These are phyloP conservation scores for Colletotrichum endophyticum DNA, from an alignment of 2,329 filamentous ascomycete species.

Conservation along the genomic window DNA sequence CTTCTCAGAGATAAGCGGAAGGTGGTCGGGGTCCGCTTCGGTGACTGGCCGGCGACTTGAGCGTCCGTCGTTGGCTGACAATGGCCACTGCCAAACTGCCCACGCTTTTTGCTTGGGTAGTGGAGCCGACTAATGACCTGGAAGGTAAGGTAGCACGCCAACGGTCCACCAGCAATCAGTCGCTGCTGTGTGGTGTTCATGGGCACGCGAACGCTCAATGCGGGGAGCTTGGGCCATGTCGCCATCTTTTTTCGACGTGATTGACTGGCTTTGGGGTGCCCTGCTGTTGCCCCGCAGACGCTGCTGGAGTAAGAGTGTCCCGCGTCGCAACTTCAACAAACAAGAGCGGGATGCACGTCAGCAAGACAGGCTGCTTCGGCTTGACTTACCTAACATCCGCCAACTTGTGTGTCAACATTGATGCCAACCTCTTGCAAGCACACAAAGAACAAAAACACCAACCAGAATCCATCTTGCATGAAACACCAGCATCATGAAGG, in stretches of 20 bases:
- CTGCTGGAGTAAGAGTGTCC: background rate
- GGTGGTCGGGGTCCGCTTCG: slow-evolving; percentile 13
- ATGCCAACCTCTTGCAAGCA: background rate
- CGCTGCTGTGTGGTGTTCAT: background rate
- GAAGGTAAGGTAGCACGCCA: background rate
- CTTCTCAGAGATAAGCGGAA: slow-evolving; percentile 7
- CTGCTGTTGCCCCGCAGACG: background rate
- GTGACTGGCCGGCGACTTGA: slow-evolving; percentile 7
- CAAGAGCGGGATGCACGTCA: background rate
- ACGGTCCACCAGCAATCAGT: background rate
- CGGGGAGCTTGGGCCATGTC: slow-evolving; percentile 29
- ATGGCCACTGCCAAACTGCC: background rate
- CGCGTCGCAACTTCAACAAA: slow-evolving; percentile 12
- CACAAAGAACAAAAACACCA: background rate
- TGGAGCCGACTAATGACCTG: background rate
- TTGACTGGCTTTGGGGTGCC: slow-evolving; percentile 4
- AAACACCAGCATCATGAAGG: slow-evolving; percentile 72
- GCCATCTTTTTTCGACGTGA: slow-evolving; percentile 7
- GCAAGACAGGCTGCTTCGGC: background rate
- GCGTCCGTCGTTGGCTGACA: background rate
- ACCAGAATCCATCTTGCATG: background rate
- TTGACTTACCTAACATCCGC: background rate
- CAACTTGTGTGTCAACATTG: background rate
- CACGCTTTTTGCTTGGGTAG: background rate
- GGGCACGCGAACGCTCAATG: slow-evolving; percentile 6